Conservation (phyloP, 805 yeast genomes). For the Candida insectorum region DNA sequence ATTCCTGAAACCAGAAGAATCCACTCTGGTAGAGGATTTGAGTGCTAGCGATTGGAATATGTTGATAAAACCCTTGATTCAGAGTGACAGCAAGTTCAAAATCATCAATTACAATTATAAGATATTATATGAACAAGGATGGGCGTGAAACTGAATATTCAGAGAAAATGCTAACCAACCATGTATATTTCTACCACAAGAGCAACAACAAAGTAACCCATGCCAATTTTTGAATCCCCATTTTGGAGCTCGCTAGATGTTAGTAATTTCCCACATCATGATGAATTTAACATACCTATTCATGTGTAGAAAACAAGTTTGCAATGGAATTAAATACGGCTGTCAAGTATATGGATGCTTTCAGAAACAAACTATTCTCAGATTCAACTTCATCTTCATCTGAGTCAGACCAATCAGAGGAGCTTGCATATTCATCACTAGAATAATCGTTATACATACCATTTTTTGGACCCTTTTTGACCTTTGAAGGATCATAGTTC, state of each 20-base stretch:
- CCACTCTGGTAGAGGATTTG: slow-evolving; percentile 9
- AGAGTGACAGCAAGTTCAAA: slow-evolving; percentile 4
- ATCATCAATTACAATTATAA: slow-evolving; percentile 4
- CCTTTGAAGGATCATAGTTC: slow-evolving; percentile 15
- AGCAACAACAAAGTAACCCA: too few species aligned
- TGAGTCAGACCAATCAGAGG: slow-evolving; percentile 5
- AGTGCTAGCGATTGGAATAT: slow-evolving; percentile 16
- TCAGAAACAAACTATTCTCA: slow-evolving; percentile 4
- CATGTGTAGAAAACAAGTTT: slow-evolving; percentile 5
- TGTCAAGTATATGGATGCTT: slow-evolving; percentile 6
- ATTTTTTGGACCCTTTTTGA: slow-evolving; percentile 22
- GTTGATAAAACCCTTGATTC: slow-evolving; percentile 16
- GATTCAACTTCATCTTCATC: slow-evolving; percentile 3
- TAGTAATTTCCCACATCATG: too few species aligned
- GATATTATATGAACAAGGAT: slow-evolving; percentile 2
- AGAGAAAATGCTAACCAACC: background rate
- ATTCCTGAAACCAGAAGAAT: slow-evolving; percentile 12
- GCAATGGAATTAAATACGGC: slow-evolving; percentile 6
- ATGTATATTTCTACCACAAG: background rate
- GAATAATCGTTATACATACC: slow-evolving; percentile 37
- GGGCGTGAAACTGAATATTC: background rate
- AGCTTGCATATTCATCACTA: slow-evolving; percentile 2
- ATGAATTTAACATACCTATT: too few species aligned
- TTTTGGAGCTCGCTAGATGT: too few species aligned
- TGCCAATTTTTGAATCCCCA: too few species aligned